Evolutionary conservation across 1,284 basidiomycete species (phyloP).

Genomic region (Melampsora americana): DNA sequence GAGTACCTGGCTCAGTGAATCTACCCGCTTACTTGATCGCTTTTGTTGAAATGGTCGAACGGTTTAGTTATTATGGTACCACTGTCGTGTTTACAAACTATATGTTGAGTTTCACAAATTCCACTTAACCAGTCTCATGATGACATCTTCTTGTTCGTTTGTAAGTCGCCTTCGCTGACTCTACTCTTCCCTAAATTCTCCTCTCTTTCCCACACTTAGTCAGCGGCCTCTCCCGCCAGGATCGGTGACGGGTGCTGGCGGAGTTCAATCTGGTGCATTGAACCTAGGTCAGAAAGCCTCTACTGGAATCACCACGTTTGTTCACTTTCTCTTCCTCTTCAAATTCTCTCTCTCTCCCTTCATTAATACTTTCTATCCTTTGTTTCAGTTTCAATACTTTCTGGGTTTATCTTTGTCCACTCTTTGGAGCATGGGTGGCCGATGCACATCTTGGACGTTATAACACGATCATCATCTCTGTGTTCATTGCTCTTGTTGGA

Average conservation of each 20-base stretch:
- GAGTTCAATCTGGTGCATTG: slow-evolving; percentile 51
- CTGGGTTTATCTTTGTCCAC: slow-evolving; percentile 51
- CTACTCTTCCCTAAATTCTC: neutral
- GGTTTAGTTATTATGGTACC: slow-evolving; percentile 68
- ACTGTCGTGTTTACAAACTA: slow-evolving; percentile 53
- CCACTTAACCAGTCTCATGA: too few species aligned
- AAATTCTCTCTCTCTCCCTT: neutral
- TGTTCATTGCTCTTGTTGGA: slow-evolving; percentile 55
- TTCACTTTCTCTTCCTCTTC: slow-evolving; percentile 52
- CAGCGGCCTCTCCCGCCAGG: slow-evolving; percentile 52
- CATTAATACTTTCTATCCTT: neutral
- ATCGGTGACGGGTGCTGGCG: slow-evolving; percentile 36
- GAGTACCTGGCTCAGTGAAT: slow-evolving; percentile 20
- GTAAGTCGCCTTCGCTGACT: neutral
- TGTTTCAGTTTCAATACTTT: slow-evolving; percentile 46
- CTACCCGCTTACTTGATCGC: slow-evolving; percentile 63
- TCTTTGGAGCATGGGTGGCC: slow-evolving; percentile 55
- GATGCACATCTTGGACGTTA: slow-evolving; percentile 57
- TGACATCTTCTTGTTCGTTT: too few species aligned
- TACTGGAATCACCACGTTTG: slow-evolving; percentile 51
- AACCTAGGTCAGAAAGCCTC: slow-evolving; percentile 50
- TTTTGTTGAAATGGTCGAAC: slow-evolving; percentile 68
- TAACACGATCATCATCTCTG: slow-evolving; percentile 57
- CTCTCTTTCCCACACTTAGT: neutral
- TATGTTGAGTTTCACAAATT: slow-evolving; percentile 45